A percentile compares a stretch with the other conserved stretches of the same genome.
phyloP scores from a whole-genome alignment of 2,329 filamentous ascomycete species.

The Parascedosporium putredinis region DNA sequence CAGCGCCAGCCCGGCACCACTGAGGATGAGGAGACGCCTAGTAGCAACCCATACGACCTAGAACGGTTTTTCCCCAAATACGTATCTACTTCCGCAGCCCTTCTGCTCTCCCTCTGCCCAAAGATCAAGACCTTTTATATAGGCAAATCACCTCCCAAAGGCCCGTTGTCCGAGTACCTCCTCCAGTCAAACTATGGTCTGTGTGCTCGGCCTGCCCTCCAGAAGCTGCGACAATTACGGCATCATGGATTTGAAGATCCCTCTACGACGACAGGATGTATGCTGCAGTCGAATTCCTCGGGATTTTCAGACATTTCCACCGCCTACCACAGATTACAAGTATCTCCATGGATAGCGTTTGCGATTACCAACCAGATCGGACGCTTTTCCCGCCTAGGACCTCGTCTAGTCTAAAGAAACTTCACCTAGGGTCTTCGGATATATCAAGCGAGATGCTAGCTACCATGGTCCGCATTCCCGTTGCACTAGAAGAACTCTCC shows the following conservation, averaged over 20 bases:
- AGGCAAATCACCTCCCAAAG: background rate
- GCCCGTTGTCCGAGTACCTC: conserved; percentile 1
- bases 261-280: background rate
- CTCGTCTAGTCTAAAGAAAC: conserved; percentile 5
- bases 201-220: conserved; percentile 4
- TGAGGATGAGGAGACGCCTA: background rate
- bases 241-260: background rate
- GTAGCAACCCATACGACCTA: background rate
- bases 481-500: conserved; percentile 8
- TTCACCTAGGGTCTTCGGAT: conserved; percentile 9
- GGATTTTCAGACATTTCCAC: conserved; percentile 10
- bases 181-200: conserved; percentile 9
- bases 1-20: background rate
- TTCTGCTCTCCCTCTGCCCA: conserved; percentile 1
- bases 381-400: conserved; percentile 7
- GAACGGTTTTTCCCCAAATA: background rate
- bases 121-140: conserved; percentile 2
- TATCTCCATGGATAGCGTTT: conserved; percentile 9
- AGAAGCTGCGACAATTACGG: background rate
- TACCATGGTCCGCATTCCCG: conserved; percentile 10
- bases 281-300: conserved; percentile 7
- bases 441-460: conserved; percentile 5
- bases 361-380: conserved; percentile 7
- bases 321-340: conserved; percentile 8
- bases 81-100: background rate